A percentile compares a stretch with the other conserved stretches of the same genome.
phyloP scores from a whole-genome alignment of 2,329 filamentous ascomycete genomes.

The Helotiales sp. region DNA sequence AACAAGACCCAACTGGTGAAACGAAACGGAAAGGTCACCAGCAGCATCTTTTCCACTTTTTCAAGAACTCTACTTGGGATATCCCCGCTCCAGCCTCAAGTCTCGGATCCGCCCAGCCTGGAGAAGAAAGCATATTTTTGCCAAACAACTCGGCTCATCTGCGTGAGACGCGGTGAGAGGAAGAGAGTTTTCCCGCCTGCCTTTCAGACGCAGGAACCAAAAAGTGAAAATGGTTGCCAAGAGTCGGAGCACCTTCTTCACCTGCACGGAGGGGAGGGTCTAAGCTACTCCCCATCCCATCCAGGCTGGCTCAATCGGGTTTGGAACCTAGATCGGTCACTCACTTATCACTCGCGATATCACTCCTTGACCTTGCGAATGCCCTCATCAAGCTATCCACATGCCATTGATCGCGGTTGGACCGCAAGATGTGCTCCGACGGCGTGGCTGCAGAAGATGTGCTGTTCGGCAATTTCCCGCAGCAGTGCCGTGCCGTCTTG shows the following conservation, averaged over 20 bases:
- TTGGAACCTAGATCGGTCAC: background rate
- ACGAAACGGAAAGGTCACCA: conserved; percentile 20
- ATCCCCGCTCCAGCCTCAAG: conserved; percentile 11
- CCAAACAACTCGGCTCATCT: background rate
- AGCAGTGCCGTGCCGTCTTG: background rate
- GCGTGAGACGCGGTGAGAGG: background rate
- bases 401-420: conserved; percentile 12
- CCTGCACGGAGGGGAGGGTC: background rate
- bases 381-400: conserved; percentile 10
- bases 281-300: background rate
- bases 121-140: conserved; percentile 4
- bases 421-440: conserved; percentile 1
- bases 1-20: conserved; percentile 25
- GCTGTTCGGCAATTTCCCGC: conserved; percentile 4
- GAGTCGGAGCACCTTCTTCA: background rate
- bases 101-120: background rate
- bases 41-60: background rate
- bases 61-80: conserved; percentile 15
- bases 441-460: conserved; percentile 13
- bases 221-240: background rate
- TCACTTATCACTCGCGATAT: background rate
- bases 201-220: conserved; percentile 5
- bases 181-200: background rate
- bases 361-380: background rate
- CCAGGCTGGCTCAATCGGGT: background rate